Evolutionary conservation across 345 rosid genomes (phyloP), one percentile per base, ranked within the genome.

Genomic region (Syzygium jambos): DNA sequence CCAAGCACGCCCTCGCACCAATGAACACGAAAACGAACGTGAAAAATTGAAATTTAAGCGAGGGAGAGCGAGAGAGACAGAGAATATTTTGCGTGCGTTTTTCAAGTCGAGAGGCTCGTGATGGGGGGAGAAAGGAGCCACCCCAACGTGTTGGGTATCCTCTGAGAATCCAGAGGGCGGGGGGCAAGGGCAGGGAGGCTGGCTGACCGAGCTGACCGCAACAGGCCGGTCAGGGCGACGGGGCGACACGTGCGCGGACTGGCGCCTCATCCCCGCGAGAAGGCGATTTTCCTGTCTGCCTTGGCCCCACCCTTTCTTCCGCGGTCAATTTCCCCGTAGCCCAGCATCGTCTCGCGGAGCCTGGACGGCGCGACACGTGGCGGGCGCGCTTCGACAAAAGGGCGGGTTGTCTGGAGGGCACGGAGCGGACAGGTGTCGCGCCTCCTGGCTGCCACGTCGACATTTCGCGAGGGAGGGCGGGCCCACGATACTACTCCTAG

Each of bases 181-280:
- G 38, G 38, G 49, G 49, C 46, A 68, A 46, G 78, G 46, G 78
- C 46, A 17, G 13, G 46, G 41, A 38, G 3, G 46, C 46, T 5
- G 38, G 65, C 80, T 85, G 56, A 78, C 65, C 73, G 87, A 86
- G 88, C 85, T 88, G 89, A 68, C 90, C 88, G 52, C 5, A 73
- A 78, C 89, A 87, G 86, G 85, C 86, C 84, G 54, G 30, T 55
- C 61, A 7, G 34, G 34, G 86, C 63, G 54, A 7, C 7, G 19
- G 55, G 30, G 3, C 9, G 87, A 89, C 93, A 90, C 92, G 94
- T 93, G 94, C 90, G 54, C 51, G 6, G n/a, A 83, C 11, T 11
- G 85, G 56, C 86, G 63, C 27, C 56, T 41, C 52, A 43, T 51
- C 38, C 19, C 21, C 80, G 56, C 51, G 11, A 13, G 46, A 43